Percentiles rank a stretch among this genome's conserved stretches.
Conservation (phyloP, 225 moss, liverwort and hornwort genomes). For the Neckera pumila region DNA sequence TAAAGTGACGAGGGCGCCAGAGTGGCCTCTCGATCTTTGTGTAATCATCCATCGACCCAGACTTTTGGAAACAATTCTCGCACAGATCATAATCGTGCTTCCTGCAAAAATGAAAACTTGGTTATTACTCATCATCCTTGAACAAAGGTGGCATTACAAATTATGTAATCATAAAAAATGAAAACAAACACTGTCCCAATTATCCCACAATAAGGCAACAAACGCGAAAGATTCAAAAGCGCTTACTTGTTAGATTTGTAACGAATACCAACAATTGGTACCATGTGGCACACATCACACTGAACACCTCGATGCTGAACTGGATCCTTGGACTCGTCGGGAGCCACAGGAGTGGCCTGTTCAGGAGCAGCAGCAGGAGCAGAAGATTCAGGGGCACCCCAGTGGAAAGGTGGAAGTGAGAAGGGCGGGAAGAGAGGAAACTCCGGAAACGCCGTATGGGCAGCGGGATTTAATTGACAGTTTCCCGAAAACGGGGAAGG, state of each 20-base stretch:
- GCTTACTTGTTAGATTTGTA: slow-evolving; percentile 76
- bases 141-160: no score
- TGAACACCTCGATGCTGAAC: slow-evolving; percentile 48
- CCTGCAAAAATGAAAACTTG: slow-evolving; percentile 15
- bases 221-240: neutral
- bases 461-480: neutral
- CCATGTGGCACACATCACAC: slow-evolving; percentile 64
- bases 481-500: neutral
- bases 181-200: no score
- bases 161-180: neutral
- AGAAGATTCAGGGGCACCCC: neutral
- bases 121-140: neutral
- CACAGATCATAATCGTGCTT: slow-evolving; percentile 76
- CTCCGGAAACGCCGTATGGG: neutral
- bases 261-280: slow-evolving; percentile 62
- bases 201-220: neutral
- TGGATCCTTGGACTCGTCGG: slow-evolving; percentile 15
- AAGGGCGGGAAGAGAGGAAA: neutral
- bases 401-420: neutral
- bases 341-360: neutral
- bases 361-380: neutral
- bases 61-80: slow-evolving; percentile 34
- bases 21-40: slow-evolving; percentile 61
- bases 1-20: slow-evolving; percentile 52
- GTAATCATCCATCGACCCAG: slow-evolving; percentile 38